Base-by-base conservation (phyloP, 169 alveolate genomes). In the Plasmodium blacklocki region DNA sequence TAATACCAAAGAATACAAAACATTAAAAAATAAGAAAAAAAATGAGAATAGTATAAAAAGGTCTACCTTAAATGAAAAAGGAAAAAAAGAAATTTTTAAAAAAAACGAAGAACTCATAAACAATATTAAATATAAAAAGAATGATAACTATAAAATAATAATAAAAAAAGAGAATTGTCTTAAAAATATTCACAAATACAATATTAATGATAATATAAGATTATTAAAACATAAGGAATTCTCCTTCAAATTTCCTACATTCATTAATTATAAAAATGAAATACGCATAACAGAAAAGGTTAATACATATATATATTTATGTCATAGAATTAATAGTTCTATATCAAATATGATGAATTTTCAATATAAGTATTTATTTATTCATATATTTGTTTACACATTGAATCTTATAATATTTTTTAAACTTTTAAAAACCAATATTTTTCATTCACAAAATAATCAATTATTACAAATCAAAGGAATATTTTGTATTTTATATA, bases 351-450 rank as follows among this genome's bases (percentile, higher is more conserved):
- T 52, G 9, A 64, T 66, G 9, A 64, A 7, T 59, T 64, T 39
- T 47, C 64, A 78, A 52, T 50, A 78, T 23, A 66, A 43, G 54
- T 15, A 52, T 43, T 58, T 78, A 39, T 50, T 78, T 50, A 47
- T 78, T 50, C 89, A 78, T 32, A 64, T 19, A 9, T 18, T 78
- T 70, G 18, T 78, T 39, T 78, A 78, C 18, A 21, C 78, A 47
- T 58, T 78, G 18, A 78, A 78, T 39, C 14, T 78, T 11, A 19
- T 78, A 18, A 4, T 67, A 64, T 78, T 78, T 52, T 78, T 64
- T 29, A 58, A 45, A 32, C 21, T 78, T 18, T 58, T 78, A 66
- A 47, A 78, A 14, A 78, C 9, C 12, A 59, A 64, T 23, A 47
- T 32, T 3, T 21, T 66, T 7, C 9, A 50, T 15, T 18, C 64